These are phyloP conservation scores for Xerophyta viscosa DNA, from an alignment of 106 monocot species.

Conservation along the genomic window DNA sequence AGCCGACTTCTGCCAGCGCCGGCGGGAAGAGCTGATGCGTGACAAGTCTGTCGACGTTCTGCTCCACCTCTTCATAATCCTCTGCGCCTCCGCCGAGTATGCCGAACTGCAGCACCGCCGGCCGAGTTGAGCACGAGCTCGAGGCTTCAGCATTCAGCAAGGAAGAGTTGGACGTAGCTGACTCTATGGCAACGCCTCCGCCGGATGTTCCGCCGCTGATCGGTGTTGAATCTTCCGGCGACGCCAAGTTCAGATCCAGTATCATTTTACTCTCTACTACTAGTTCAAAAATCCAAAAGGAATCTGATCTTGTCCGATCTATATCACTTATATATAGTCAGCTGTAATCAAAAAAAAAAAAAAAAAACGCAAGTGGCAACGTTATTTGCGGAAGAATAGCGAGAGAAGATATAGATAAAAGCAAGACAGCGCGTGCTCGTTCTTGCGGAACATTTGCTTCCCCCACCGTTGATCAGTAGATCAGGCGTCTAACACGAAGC, in stretches of 20 bases:
- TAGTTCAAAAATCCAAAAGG: too few species aligned
- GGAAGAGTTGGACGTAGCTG: conserved; percentile 73
- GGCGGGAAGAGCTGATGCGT: conserved; percentile 30
- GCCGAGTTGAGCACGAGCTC: conserved; percentile 28
- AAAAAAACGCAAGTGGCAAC: too few species aligned
- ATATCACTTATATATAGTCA: too few species aligned
- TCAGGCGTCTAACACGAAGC: too few species aligned
- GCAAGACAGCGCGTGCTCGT: conserved; percentile 19
- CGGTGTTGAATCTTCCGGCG: conserved; percentile 4
- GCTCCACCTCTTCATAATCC: conserved; percentile 21
- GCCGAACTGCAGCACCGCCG: conserved; percentile 31
- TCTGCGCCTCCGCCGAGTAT: conserved; percentile 29
- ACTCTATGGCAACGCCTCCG: conserved; percentile 20
- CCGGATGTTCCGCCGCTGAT: background rate
- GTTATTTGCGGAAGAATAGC: conserved; percentile 23
- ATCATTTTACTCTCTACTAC: conserved; percentile 7
- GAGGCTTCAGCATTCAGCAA: conserved; percentile 50
- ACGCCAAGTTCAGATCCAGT: conserved; percentile 59
- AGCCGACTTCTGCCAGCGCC: background rate
- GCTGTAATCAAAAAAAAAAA: too few species aligned
- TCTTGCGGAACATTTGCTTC: background rate
- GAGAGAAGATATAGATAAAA: conserved; percentile 26
- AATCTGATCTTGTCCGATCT: too few species aligned
- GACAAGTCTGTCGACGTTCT: conserved; percentile 7
- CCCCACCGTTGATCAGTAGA: too few species aligned